A percentile compares a stretch with the other conserved stretches of the same genome.
Conservation (phyloP, 176 grass and related monocot genomes). For the Typha latifolia region DNA sequence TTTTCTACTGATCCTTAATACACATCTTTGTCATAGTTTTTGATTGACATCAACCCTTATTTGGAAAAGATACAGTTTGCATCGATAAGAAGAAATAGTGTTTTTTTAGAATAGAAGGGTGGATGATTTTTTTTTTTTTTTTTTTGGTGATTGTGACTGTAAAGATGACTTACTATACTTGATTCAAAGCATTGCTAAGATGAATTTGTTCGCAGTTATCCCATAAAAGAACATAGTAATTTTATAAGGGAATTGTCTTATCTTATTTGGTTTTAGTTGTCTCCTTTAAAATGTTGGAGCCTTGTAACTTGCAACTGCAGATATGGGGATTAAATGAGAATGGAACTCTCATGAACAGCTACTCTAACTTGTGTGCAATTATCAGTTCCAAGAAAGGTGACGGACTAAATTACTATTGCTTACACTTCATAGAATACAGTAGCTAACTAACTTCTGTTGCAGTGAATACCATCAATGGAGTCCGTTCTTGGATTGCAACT, state of each 20-base stretch:
- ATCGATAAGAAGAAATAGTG: too few relatives aligned
- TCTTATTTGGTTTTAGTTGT: not conserved
- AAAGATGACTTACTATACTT: too few relatives aligned
- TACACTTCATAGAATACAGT: slow-evolving; percentile 6
- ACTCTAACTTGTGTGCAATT: slow-evolving; percentile 71
- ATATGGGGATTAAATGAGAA: slow-evolving; percentile 79
- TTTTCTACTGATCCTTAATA: too few relatives aligned
- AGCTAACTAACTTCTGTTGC: slow-evolving; percentile 15
- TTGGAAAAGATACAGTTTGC: too few relatives aligned
- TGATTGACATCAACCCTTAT: too few relatives aligned
- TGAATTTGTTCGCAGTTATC: too few relatives aligned
- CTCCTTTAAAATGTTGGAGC: not conserved
- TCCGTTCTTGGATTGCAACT: slow-evolving; percentile 65
- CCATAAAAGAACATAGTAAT: too few relatives aligned
- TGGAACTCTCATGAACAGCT: slow-evolving; percentile 81
- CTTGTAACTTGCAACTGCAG: slow-evolving; percentile 32
- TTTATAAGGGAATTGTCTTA: not conserved
- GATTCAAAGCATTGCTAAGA: too few relatives aligned
- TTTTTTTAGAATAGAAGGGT: too few relatives aligned
- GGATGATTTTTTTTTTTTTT: too few relatives aligned
- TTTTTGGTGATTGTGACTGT: too few relatives aligned
- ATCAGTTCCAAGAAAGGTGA: slow-evolving; percentile 29
- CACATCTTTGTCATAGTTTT: too few relatives aligned
- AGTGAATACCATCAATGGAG: slow-evolving; percentile 32
- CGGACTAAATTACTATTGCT: slow-evolving; percentile 12